A percentile compares a stretch with the other conserved stretches of the same genome.
phyloP scores from a whole-genome alignment of 2,329 filamentous ascomycete species.

The Aureobasidium mangrovei region DNA sequence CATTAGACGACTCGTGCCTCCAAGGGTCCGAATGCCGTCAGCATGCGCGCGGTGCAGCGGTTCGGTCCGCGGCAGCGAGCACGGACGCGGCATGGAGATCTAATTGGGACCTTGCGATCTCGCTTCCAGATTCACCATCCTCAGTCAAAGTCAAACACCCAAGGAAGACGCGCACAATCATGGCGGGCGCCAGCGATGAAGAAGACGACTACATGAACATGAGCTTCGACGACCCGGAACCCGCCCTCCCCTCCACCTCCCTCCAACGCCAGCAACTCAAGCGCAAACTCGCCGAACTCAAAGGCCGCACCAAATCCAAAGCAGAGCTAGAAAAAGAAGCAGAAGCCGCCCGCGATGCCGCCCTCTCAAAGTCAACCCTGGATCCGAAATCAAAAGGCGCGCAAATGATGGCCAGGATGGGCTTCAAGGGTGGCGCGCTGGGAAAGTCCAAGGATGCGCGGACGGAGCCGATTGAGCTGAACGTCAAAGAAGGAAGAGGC shows the following conservation, averaged over 20 bases:
- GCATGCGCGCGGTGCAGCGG: too few species aligned
- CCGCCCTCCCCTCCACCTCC: conserved; percentile 49
- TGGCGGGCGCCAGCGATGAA: conserved; percentile 43
- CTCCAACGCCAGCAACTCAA: conserved; percentile 48
- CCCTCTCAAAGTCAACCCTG: conserved; percentile 55
- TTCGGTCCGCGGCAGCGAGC: too few species aligned
- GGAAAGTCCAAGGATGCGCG: conserved; percentile 44
- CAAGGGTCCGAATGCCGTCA: too few species aligned
- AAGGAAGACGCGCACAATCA: too few species aligned
- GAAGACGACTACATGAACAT: conserved; percentile 98
- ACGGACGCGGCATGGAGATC: too few species aligned
- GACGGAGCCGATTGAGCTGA: conserved; percentile 66
- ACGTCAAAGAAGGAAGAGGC: conserved; percentile 67
- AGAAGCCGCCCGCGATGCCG: conserved; percentile 61
- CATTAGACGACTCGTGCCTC: too few species aligned
- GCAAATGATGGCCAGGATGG: conserved; percentile 95
- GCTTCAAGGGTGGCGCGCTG: conserved; percentile 71
- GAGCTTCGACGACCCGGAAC: conserved; percentile 62
- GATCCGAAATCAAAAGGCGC: conserved; percentile 74
- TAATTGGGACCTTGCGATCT: too few species aligned
- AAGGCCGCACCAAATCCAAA: conserved; percentile 65
- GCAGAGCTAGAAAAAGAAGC: conserved; percentile 70
- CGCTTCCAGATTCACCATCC: too few species aligned
- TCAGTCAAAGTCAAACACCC: too few species aligned
- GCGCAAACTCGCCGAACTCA: conserved; percentile 50